Evolutionary conservation across 2,329 filamentous ascomycete genomes (phyloP), one percentile per base, ranked within the genome.

Genomic region (Aspergillus candidus): DNA sequence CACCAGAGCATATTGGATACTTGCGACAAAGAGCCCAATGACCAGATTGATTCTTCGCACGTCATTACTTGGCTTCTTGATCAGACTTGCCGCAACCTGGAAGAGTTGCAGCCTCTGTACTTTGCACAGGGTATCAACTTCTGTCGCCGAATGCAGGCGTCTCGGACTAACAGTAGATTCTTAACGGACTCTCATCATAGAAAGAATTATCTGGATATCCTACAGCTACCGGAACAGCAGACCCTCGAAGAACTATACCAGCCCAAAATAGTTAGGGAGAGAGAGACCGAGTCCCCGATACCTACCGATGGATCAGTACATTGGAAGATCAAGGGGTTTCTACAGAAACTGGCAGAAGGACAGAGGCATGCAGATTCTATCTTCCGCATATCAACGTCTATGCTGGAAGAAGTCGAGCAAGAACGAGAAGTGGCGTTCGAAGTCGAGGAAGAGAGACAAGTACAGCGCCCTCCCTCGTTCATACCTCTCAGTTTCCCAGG

Each of bases 1-100:
- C 71, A 83, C 30, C 75, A 79, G 22, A 81, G 75, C 47, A 82
- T 86, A 29, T 52, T 75, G 0, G 75, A 81, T 43, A 40, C 73
- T 0, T 57, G 66, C 11, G 45, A 55, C 0, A 70, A 72, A 37
- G 48, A 35, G 0, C 15, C 40, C 0, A 22, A 32, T 0, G 55
- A 63, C 6, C 4, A 3, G 1, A 45, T 75, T 1, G 61, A 75
- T 40, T 80, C 77, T 0, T 56, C 58, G 2, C 71, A 81, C 43
- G 75, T 82, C 8, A 63, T 84, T 1, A 54, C 59, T 3, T 86
- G 83, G 83, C 70, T 86, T 0, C 67, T 86, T 0, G 72, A 82
- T 35, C 78, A 84, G 42, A 83, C 80, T 0, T 86, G 82, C 46
- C 60, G 66, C 6, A 71, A 65, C 0, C 82, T 79, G 14, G 78